Base-by-base conservation (phyloP, 371 early-diverging fungal species). In the Smittium mucronatum region DNA sequence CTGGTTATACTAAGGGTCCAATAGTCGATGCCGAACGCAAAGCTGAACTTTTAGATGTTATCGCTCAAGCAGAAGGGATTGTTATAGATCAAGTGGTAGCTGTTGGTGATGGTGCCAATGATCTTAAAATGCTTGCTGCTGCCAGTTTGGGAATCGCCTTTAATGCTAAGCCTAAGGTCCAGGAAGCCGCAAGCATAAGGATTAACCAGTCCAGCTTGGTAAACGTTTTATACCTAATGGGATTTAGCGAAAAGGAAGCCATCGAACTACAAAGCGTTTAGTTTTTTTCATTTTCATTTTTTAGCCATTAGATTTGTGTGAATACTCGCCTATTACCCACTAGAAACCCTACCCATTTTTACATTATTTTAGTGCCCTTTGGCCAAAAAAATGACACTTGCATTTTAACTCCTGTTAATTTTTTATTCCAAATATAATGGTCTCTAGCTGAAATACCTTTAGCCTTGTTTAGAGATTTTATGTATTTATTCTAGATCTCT, bases 81-180 rank as follows among this genome's bases (percentile, higher is more conserved):
- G 81, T 86, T 0, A 78, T 82, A 61, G 91, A 93, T 64, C 95
- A 88, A 82, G 93, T 97, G 17, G 88, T 98, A 72, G 96, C 97
- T 8, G 94, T 99, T 0, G 99, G 99, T 34, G 99, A 99, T 79
- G 99, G 99, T 57, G 98, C 98, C 33, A 99, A 99, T 76, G 99
- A 99, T 79, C 78, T 99, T 69, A 85, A 87, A 79, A 99, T 99
- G 99, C 77, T 99, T 64, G 90, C 87, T 59, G 90, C 88, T 74
- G 94, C 99, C 59, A 94, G 98, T 69, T 80, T 98, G 16, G 99
- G 99, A 2, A 94, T 99, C 72, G 99, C 99, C 0, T 99, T 97
- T 75, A 95, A 97, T 74, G 99, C 98, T 25, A 98, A 98, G 75
- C 95, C 97, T 2, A 84, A 86, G 34, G 98, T 98, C 0, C 97